These are phyloP conservation scores for Vaccinium macrocarpon DNA, from an alignment of 148 eudicot genomes.

Conservation along the genomic window DNA sequence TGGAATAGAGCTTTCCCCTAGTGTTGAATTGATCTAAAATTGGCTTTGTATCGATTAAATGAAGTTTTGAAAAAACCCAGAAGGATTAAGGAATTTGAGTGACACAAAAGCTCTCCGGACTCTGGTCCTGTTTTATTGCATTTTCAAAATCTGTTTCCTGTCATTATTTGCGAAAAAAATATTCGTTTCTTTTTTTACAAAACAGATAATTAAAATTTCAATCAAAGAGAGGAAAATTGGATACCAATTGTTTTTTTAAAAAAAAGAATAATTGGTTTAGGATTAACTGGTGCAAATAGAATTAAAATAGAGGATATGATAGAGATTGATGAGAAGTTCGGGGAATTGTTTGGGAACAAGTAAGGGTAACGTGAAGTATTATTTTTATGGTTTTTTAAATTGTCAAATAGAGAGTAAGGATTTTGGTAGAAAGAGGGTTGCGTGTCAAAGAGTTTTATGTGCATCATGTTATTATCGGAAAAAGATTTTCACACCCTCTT, in stretches of 20 bases:
- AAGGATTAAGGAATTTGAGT: neutral
- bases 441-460: conserved; percentile 12
- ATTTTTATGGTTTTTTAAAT: neutral
- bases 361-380: conserved; percentile 14
- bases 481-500: neutral
- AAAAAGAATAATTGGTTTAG: neutral
- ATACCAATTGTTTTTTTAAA: too few relatives aligned
- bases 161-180: neutral
- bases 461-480: too few relatives aligned
- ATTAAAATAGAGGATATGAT: neutral
- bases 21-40: neutral
- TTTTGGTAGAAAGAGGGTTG: neutral
- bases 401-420: neutral
- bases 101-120: neutral
- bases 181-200: neutral
- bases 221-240: too few relatives aligned
- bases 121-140: too few relatives aligned
- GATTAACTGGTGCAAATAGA: neutral
- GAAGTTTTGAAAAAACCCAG: neutral
- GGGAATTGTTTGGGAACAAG: neutral
- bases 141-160: too few relatives aligned
- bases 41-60: neutral
- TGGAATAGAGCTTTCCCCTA: neutral
- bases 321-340: neutral
- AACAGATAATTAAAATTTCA: too few relatives aligned